phyloP scores from a whole-genome alignment of 2,329 filamentous ascomycete species.

The Stachybotrys elegans region DNA sequence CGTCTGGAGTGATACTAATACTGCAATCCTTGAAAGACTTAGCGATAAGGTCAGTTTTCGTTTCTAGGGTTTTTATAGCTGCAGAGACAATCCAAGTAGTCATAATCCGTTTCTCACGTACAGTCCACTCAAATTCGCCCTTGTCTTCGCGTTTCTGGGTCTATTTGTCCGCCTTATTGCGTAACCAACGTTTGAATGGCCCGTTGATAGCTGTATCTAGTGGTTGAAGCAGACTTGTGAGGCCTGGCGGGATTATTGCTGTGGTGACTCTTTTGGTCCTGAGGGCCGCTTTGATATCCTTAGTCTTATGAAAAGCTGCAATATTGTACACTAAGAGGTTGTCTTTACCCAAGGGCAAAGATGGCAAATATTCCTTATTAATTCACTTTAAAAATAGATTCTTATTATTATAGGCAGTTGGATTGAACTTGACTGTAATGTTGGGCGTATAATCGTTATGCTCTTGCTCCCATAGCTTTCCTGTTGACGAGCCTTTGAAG shows the following conservation, averaged over 20 bases:
- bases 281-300: not conserved
- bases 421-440: slow-evolving; percentile 2
- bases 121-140: not conserved
- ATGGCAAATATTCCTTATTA: not conserved
- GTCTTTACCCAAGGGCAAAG: not conserved
- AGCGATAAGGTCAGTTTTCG: not conserved
- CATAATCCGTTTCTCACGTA: slow-evolving; percentile 2
- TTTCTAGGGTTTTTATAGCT: not conserved
- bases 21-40: slow-evolving; percentile 2
- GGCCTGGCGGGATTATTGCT: not conserved
- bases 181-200: slow-evolving; percentile 2
- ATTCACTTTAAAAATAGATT: slow-evolving; percentile 2
- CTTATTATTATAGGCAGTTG: slow-evolving; percentile 4
- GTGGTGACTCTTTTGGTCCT: not conserved
- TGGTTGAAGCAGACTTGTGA: slow-evolving; percentile 2
- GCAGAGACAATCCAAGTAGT: not conserved
- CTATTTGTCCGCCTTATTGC: not conserved
- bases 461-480: not conserved
- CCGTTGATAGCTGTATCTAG: slow-evolving; percentile 3
- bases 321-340: not conserved
- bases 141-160: not conserved
- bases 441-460: not conserved
- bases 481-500: slow-evolving; percentile 2
- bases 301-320: slow-evolving; percentile 3
- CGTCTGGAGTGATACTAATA: not conserved